phyloP scores from a whole-genome alignment of 2,329 filamentous ascomycete genomes.

The Plenodomus biglobosus region DNA sequence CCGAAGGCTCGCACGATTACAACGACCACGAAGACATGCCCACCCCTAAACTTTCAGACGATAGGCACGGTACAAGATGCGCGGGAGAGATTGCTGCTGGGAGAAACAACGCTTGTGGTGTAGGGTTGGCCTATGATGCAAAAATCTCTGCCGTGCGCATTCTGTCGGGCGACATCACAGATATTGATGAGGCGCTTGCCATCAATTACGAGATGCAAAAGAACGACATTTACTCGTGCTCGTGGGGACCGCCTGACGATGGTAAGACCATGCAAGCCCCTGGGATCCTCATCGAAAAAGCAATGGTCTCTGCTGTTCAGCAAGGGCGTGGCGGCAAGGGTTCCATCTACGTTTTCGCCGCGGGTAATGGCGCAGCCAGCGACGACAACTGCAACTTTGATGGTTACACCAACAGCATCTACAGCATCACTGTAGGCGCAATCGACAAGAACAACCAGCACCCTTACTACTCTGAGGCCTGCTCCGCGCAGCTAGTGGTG shows the following conservation, averaged over 20 bases:
- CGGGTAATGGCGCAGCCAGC: slow-evolving; percentile 82
- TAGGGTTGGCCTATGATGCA: slow-evolving; percentile 93
- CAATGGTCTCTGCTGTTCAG: slow-evolving; percentile 90
- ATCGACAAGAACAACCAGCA: slow-evolving; percentile 86
- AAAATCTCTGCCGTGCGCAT: slow-evolving; percentile 91
- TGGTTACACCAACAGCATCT: slow-evolving; percentile 98
- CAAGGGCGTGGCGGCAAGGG: slow-evolving; percentile 80
- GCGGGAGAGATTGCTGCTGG: slow-evolving; percentile 91
- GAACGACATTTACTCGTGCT: slow-evolving; percentile 98
- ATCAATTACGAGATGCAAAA: slow-evolving; percentile 90
- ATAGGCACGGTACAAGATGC: slow-evolving; percentile 89
- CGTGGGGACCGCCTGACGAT: slow-evolving; percentile 95
- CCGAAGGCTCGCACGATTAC: slow-evolving; percentile 91
- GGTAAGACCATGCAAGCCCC: slow-evolving; percentile 92
- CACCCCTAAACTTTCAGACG: slow-evolving; percentile 78
- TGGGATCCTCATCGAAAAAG: slow-evolving; percentile 80
- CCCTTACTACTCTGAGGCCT: slow-evolving; percentile 94
- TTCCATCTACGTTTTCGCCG: slow-evolving; percentile 94
- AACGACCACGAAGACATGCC: slow-evolving; percentile 82
- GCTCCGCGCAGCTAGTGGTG: slow-evolving; percentile 91
- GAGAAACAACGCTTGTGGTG: slow-evolving; percentile 88
- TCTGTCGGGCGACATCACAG: slow-evolving; percentile 83
- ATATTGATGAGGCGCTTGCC: slow-evolving; percentile 87
- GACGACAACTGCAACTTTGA: slow-evolving; percentile 99
- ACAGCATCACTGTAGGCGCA: slow-evolving; percentile 94